phyloP scores from a whole-genome alignment of 352 stramenopile genomes.

The Thalassiosira exigua region DNA sequence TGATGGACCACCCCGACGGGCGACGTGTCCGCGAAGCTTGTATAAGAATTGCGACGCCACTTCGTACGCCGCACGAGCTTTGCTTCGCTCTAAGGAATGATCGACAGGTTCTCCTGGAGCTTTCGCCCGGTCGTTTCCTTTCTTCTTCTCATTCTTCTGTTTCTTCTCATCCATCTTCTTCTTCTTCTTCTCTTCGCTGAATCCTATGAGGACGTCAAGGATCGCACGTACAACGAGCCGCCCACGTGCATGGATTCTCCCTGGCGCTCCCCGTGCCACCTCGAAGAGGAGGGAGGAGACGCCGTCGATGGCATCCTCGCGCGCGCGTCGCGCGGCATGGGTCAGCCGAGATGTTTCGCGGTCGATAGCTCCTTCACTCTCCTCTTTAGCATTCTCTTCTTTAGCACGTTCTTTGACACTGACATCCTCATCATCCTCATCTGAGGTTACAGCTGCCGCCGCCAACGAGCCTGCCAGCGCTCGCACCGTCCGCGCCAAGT shows the following conservation, averaged over 20 bases:
- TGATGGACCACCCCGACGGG: conserved; percentile 13
- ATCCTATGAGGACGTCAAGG: conserved; percentile 61
- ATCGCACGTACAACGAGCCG: conserved; percentile 63
- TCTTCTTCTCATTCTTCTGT: conserved; percentile 22
- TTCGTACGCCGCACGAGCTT: conserved; percentile 52
- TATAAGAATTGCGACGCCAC: conserved; percentile 67
- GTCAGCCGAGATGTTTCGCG: conserved; percentile 26
- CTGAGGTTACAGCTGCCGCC: neutral
- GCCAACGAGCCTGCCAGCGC: conserved; percentile 63
- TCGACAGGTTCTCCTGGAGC: too few relatives aligned
- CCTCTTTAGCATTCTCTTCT: conserved; percentile 12
- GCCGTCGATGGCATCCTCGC: conserved; percentile 80
- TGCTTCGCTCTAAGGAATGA: conserved; percentile 31
- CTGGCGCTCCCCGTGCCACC: conserved; percentile 65
- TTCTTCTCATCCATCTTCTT: conserved; percentile 9
- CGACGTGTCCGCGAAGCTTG: conserved; percentile 62
- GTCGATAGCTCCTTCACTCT: neutral
- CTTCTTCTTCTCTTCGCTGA: conserved; percentile 8
- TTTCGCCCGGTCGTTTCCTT: conserved; percentile 2
- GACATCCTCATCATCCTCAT: neutral
- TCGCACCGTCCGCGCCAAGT: conserved; percentile 76
- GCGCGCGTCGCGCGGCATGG: conserved; percentile 58
- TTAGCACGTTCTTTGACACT: conserved; percentile 1
- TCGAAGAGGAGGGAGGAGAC: conserved; percentile 81
- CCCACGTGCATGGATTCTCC: conserved; percentile 76